Conservation (phyloP, 208 protist genomes). For the Crithidia bombi region DNA sequence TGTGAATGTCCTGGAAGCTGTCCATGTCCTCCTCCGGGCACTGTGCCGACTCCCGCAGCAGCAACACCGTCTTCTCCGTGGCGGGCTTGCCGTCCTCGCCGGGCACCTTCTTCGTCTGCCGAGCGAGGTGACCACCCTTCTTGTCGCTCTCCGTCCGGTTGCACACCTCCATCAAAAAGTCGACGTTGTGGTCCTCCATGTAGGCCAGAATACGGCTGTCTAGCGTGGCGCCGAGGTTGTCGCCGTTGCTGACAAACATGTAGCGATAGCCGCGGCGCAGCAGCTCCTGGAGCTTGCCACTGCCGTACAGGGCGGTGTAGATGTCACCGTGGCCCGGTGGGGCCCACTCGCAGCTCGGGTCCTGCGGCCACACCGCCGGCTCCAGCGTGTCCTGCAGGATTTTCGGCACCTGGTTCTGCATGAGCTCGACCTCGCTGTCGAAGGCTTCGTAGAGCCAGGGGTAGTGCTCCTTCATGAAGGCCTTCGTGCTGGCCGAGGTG, state of each 20-base stretch:
- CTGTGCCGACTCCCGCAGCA: constrained; percentile 92
- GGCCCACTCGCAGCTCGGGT: constrained; percentile 90
- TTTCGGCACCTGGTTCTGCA: constrained; percentile 91
- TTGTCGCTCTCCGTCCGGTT: constrained; percentile 90
- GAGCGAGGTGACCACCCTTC: constrained; percentile 93
- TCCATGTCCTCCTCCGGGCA: constrained; percentile 90
- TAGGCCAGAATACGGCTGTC: constrained; percentile 88
- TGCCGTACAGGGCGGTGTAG: constrained; percentile 94
- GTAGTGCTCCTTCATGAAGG: constrained; percentile 63
- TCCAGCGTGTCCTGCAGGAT: constrained; percentile 67
- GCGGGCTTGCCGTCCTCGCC: constrained; percentile 19
- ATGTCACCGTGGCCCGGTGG: constrained; percentile 99
- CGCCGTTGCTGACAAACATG: constrained; percentile 99
- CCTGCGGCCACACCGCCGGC: constrained; percentile 57
- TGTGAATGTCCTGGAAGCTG: constrained; percentile 96
- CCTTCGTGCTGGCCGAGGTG: constrained; percentile 94
- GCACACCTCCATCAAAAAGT: constrained; percentile 94
- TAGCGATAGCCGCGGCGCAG: constrained; percentile 93
- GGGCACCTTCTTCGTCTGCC: constrained; percentile 17
- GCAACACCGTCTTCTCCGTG: constrained; percentile 41
- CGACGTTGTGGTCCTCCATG: constrained; percentile 73
- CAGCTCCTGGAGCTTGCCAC: constrained; percentile 88
- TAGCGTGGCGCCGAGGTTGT: constrained; percentile 98
- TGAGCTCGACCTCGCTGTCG: constrained; percentile 67
- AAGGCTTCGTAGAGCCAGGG: constrained; percentile 51